Base-by-base conservation (phyloP, 2,329 filamentous ascomycete species). In the Botrytis medusae region DNA sequence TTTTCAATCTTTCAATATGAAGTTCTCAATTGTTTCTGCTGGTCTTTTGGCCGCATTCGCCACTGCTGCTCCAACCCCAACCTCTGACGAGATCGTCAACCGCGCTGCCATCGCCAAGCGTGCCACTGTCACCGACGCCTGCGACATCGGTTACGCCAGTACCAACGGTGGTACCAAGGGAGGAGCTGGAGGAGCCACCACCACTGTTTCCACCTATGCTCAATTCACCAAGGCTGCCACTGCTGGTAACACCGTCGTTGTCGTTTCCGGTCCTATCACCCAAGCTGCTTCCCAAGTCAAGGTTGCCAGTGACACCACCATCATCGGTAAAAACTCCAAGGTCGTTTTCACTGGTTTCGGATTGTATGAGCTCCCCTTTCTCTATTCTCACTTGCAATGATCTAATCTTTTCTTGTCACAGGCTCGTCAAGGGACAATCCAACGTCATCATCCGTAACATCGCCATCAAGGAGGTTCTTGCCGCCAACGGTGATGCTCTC, bases 391-490 rank as follows among this genome's bases (percentile, higher is more conserved):
- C 12, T 42, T 54, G 25, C 32, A 14, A 46, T 29, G 29, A 54
- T 54, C 48, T 54, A 9, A 59, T n/a, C 54, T 68, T 40, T 60
- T 51, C 32, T 20, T 48, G 14, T 42, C 29, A 61, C 6, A 71
- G 69, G 12, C 60, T 71, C 69, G 42, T 71, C 22, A 65, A 57
- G n/a, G 60, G 81, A 16, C 40, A 80, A 34, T 83, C 78, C 72
- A 89, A 90, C 75, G 87, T 89, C 70, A 88, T 90, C 72, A 79
- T 90, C 69, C 86, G 85, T 60, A 89, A 90, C 82, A 79, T 90
- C 51, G 86, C 85, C 76, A 84, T 88, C 75, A 79, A 83, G 75
- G 85, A 87, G 72, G 84, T 88, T 2, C 82, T 83, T 12, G 80
- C 82, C 9, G 81, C 83, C 44, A 76, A 77, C 62, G 86, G 85